These are phyloP conservation scores for Hemerocallis citrina DNA, from an alignment of 106 monocot genomes.

Conservation along the genomic window DNA sequence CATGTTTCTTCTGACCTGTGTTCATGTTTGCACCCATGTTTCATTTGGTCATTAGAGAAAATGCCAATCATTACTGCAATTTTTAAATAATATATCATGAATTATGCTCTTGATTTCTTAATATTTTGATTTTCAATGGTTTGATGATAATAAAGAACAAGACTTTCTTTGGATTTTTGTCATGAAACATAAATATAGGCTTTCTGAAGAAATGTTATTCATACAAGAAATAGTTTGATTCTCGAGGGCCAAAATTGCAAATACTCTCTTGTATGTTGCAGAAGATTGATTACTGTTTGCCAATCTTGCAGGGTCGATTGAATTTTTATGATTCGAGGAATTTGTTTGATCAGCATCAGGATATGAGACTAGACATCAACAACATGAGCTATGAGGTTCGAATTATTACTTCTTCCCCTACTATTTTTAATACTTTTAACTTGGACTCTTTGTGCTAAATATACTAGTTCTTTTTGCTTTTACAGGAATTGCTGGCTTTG, in stretches of 20 bases:
- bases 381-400: slow-evolving; percentile 64
- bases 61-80: too few relatives aligned
- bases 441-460: background rate
- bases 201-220: too few relatives aligned
- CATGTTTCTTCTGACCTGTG: too few relatives aligned
- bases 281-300: background rate
- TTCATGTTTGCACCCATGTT: too few relatives aligned
- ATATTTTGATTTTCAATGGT: too few relatives aligned
- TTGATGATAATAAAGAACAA: too few relatives aligned
- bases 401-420: background rate
- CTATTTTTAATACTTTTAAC: background rate
- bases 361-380: slow-evolving; percentile 54
- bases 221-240: too few relatives aligned
- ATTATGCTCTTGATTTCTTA: too few relatives aligned
- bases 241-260: background rate
- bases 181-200: too few relatives aligned
- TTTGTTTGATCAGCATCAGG: slow-evolving; percentile 36
- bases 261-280: background rate
- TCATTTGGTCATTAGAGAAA: too few relatives aligned
- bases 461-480: background rate
- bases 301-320: slow-evolving; percentile 13
- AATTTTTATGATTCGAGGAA: slow-evolving; percentile 17
- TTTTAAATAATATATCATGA: too few relatives aligned
- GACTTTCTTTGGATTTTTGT: too few relatives aligned
- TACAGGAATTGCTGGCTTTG: slow-evolving; percentile 35